These are phyloP conservation scores for Salix viminalis DNA, from an alignment of 345 rosid species.

Conservation along the genomic window DNA sequence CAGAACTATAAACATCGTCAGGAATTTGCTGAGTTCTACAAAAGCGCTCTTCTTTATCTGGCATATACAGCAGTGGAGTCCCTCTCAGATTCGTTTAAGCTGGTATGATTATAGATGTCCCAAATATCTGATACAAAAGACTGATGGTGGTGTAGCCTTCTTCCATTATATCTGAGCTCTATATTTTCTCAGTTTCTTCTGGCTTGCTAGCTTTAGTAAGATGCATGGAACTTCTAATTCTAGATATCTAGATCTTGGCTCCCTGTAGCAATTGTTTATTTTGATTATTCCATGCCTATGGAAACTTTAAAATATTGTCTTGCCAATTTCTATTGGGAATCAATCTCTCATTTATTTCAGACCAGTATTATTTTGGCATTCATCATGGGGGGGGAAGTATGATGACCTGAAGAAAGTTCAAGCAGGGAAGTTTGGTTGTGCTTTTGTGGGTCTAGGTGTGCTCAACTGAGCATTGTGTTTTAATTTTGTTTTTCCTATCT, in stretches of 20 bases:
- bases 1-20: constrained; percentile 75
- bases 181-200: not conserved
- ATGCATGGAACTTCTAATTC: not conserved
- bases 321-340: not conserved
- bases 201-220: not conserved
- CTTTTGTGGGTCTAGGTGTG: not conserved
- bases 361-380: not conserved
- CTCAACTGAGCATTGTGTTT: not conserved
- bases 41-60: constrained; percentile 85
- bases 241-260: not conserved
- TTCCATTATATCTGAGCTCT: not conserved
- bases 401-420: not conserved
- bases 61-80: constrained; percentile 94
- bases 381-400: not conserved
- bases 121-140: not conserved
- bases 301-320: not conserved
- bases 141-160: not conserved
- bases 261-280: not conserved
- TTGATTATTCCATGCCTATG: not conserved
- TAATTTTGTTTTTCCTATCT: not conserved
- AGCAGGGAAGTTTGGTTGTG: not conserved
- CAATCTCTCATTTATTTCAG: not conserved
- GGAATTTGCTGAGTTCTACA: constrained; percentile 92
- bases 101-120: constrained; percentile 42
- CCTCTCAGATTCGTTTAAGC: constrained; percentile 89